phyloP scores from a whole-genome alignment of 495 filamentous ascomycete genomes.

The Xylaria longipes region DNA sequence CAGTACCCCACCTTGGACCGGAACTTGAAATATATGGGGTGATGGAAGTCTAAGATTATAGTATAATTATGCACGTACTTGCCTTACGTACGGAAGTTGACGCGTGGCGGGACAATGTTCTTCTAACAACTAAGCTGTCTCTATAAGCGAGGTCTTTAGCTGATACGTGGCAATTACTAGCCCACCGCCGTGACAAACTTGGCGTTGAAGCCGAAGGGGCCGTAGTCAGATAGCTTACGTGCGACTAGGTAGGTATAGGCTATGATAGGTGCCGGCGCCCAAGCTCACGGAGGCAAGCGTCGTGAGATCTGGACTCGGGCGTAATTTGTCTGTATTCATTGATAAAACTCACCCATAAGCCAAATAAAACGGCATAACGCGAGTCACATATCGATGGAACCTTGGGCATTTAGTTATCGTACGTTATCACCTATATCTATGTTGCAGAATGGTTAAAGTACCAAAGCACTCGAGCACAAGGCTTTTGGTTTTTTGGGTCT shows the following conservation, averaged over 20 bases:
- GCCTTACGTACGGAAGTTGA: background rate
- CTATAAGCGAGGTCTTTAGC: background rate
- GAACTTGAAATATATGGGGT: background rate
- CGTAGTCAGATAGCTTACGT: background rate
- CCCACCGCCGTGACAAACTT: background rate
- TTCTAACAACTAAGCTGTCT: background rate
- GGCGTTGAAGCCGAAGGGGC: background rate
- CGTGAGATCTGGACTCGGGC: background rate
- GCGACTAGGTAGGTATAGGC: background rate
- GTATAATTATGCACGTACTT: background rate
- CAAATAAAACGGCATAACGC: background rate
- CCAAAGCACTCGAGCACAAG: background rate
- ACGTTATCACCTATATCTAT: background rate
- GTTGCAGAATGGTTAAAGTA: background rate
- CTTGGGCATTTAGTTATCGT: too few species aligned
- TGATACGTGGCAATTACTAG: background rate
- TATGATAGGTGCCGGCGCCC: background rate
- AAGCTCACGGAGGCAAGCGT: background rate
- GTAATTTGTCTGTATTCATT: background rate
- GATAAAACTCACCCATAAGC: background rate
- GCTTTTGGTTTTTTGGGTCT: background rate
- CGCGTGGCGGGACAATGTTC: background rate
- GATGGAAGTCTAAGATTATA: background rate
- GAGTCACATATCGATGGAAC: too few species aligned
- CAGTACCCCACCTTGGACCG: background rate